Base-by-base conservation (phyloP, 345 rosid genomes). In the Anacardium occidentale region DNA sequence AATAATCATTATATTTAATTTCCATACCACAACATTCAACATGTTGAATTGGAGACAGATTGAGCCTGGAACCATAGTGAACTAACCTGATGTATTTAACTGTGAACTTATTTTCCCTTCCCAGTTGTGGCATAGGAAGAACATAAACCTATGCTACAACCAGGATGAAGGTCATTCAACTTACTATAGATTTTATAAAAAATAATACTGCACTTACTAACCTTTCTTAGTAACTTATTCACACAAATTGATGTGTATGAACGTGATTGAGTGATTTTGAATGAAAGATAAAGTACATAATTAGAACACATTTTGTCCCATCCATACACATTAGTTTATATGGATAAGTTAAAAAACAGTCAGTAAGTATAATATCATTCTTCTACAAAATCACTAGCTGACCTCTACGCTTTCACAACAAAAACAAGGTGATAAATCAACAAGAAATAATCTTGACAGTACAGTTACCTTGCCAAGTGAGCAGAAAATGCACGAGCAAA, bases 401-500 rank as follows among this genome's bases (percentile, higher is more conserved):
- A 62, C 15, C n/a, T 40, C 21, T 9, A 37, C 13, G 4, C 26
- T 18, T 62, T 40, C 45, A 65, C 22, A 63, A 40, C 52, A 47
- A 26, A 67, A 8, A 44, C 6, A 20, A 55, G 18, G n/a, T 62
- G 52, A 20, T 26, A 15, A 66, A 75, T 57, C 18, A 7, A 11
- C 51, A 17, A 12, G n/a, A 24, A 4, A 50, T 47, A 51, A 64
- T 22, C 7, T 42, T 37, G 25, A 62, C 34, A 56, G 24, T 44
- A 21, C 21, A 66, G 52, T 69, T 80, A 95, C 99, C 99, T 88
- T 53, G 97, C 96, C 86, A 95, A 83, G 83, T 95, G 99, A 78
- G 99, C 99, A 76, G 99, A 92, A 84, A 95, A 95, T 52, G 98
- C 99, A 84, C 92, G 90, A 71, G 98, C 98, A 81, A 95, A 95